Conservation (phyloP, 768 basidiomycete species). For the Lactarius deliciosus region DNA sequence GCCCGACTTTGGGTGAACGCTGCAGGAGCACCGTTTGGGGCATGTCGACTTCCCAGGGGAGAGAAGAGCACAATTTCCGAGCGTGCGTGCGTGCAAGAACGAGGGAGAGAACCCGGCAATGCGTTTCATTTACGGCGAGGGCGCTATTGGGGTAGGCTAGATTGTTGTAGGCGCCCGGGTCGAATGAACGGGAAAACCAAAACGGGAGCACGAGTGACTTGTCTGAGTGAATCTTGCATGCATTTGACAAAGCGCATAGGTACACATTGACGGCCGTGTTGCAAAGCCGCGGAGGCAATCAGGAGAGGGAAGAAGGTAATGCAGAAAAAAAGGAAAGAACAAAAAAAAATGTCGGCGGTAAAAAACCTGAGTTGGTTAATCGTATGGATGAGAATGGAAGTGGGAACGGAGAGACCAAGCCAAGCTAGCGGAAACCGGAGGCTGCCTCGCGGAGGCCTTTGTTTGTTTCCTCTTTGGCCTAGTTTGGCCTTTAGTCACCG, state of each 20-base stretch:
- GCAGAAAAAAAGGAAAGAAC: background rate
- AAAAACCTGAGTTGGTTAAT: background rate
- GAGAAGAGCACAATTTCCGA: background rate
- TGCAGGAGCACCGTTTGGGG: background rate
- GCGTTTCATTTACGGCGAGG: background rate
- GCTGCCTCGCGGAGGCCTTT: background rate
- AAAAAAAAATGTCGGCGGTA: constrained; percentile 3
- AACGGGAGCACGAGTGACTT: background rate
- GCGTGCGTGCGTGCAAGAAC: constrained; percentile 1
- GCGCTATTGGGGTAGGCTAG: background rate
- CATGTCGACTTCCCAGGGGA: background rate
- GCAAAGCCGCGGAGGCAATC: background rate
- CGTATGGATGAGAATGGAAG: constrained; percentile 2
- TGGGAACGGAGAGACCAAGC: background rate
- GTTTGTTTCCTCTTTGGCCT: background rate
- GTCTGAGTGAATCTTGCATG: background rate
- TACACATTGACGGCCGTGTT: background rate
- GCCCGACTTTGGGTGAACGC: background rate
- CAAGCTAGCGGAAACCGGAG: background rate
- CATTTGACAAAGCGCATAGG: background rate
- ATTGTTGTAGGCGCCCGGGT: background rate
- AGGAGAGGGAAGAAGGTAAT: background rate
- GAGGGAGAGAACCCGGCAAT: background rate
- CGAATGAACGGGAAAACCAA: background rate
- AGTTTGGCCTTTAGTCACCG: background rate